Conservation (phyloP, 2,329 filamentous ascomycete genomes). For the Arthrobotrys iridis region DNA sequence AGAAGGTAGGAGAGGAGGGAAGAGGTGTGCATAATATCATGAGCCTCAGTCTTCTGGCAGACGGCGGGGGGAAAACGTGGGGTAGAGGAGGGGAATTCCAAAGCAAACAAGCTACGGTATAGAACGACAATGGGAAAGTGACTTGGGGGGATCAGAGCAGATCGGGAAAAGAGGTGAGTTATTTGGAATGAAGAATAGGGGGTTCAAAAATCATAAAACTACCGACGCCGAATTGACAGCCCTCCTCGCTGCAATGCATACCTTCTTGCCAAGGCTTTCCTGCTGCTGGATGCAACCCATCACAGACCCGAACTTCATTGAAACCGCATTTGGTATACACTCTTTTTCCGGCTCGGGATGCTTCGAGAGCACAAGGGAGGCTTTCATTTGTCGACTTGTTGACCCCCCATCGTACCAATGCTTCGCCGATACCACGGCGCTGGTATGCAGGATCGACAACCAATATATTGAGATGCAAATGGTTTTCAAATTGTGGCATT, state of each 20-base stretch:
- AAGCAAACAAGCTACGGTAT: constrained; percentile 16
- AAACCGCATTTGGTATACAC: constrained; percentile 48
- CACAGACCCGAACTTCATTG: constrained; percentile 16
- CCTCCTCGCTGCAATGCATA: constrained; percentile 42
- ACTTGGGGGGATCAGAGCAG: not conserved
- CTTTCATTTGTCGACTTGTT: constrained; percentile 21
- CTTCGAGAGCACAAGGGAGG: constrained; percentile 34
- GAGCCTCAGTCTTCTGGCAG: constrained; percentile 29
- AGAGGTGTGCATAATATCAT: constrained; percentile 39
- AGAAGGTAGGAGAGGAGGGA: constrained; percentile 26
- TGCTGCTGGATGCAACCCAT: constrained; percentile 22
- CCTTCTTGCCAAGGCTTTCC: constrained; percentile 32
- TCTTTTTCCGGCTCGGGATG: constrained; percentile 36
- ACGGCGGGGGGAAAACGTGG: constrained; percentile 44
- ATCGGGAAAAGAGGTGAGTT: not conserved
- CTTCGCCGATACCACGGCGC: constrained; percentile 37
- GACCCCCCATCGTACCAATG: constrained; percentile 39
- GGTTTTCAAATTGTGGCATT: constrained; percentile 26
- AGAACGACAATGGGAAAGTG: not conserved
- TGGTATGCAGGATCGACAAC: constrained; percentile 47
- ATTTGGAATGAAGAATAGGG: not conserved
- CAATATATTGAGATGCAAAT: constrained; percentile 45
- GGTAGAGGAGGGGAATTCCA: constrained; percentile 42
- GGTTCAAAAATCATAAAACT: constrained; percentile 48
- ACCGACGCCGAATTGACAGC: constrained; percentile 40